phyloP scores from a whole-genome alignment of 257 asterid species.

The Oldenlandia corymbosa region DNA sequence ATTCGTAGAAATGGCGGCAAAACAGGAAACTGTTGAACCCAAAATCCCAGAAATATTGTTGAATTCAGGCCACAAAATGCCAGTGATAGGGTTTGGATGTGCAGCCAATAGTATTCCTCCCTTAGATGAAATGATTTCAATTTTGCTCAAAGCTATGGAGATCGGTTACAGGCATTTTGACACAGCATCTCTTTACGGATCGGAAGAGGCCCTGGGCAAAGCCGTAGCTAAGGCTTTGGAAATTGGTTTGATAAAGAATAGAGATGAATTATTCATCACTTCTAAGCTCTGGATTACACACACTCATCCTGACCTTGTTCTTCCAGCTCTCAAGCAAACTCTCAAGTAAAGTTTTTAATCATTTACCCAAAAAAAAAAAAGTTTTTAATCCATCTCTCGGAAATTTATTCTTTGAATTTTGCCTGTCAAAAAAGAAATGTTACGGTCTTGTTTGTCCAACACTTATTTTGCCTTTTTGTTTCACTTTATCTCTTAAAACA shows the following conservation, averaged over 20 bases:
- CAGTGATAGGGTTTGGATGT: slow-evolving; percentile 35
- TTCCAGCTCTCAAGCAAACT: slow-evolving; percentile 36
- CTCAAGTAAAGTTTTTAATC: no score
- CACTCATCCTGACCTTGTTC: slow-evolving; percentile 33
- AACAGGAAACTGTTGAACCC: no score
- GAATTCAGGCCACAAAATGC: slow-evolving; percentile 41
- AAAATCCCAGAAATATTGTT: slow-evolving; percentile 26
- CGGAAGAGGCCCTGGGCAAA: slow-evolving; percentile 38
- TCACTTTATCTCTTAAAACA: no score
- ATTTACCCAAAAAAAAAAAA: no score
- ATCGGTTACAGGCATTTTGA: slow-evolving; percentile 51
- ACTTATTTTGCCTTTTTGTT: no score
- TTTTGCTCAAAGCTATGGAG: slow-evolving; percentile 28
- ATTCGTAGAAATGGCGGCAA: not conserved
- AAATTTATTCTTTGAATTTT: no score
- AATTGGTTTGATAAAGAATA: slow-evolving; percentile 29
- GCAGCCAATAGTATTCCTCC: slow-evolving; percentile 20
- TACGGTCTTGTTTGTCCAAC: no score
- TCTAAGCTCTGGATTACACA: slow-evolving; percentile 34
- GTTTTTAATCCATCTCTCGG: no score
- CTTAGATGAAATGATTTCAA: slow-evolving; percentile 25
- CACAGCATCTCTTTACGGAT: slow-evolving; percentile 39
- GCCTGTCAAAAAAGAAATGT: no score
- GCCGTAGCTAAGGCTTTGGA: slow-evolving; percentile 35
- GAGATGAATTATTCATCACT: slow-evolving; percentile 42